A percentile compares a stretch with the other conserved stretches of the same genome.
Evolutionary conservation across 257 asterid genomes (phyloP).

Genomic region (Osmanthus fragrans): DNA sequence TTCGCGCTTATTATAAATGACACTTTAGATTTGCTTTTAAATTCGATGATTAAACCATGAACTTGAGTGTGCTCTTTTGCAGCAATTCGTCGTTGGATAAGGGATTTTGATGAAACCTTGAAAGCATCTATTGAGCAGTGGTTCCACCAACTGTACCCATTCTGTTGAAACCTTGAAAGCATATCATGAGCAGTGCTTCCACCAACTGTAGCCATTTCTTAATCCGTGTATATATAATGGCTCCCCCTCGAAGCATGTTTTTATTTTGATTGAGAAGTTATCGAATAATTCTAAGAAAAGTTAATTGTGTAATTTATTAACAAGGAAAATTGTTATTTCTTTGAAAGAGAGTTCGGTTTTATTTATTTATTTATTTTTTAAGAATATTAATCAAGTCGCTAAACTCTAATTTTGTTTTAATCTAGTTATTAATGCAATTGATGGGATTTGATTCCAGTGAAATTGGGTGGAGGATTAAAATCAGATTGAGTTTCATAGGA

Average conservation of each 20-base stretch:
- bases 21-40: neutral
- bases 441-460: too few species aligned
- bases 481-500: too few species aligned
- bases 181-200: neutral
- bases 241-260: neutral
- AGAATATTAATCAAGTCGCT: too few species aligned
- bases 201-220: neutral
- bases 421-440: too few species aligned
- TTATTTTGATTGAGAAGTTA: neutral
- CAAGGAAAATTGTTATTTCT: neutral
- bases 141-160: neutral
- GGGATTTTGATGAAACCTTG: neutral
- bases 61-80: neutral
- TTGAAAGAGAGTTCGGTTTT: too few species aligned
- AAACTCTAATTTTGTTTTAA: too few species aligned
- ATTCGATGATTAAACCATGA: neutral
- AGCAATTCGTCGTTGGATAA: constrained; percentile 9
- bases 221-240: neutral
- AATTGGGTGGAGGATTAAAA: too few species aligned
- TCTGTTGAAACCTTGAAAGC: neutral
- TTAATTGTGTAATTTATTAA: neutral
- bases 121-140: neutral
- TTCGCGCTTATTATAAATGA: neutral
- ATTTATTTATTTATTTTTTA: too few species aligned
- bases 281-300: neutral